Percentiles rank a stretch among this genome's conserved stretches.
Evolutionary conservation across 2,329 filamentous ascomycete species (phyloP).

Genomic region (Diaporthe amygdali): DNA sequence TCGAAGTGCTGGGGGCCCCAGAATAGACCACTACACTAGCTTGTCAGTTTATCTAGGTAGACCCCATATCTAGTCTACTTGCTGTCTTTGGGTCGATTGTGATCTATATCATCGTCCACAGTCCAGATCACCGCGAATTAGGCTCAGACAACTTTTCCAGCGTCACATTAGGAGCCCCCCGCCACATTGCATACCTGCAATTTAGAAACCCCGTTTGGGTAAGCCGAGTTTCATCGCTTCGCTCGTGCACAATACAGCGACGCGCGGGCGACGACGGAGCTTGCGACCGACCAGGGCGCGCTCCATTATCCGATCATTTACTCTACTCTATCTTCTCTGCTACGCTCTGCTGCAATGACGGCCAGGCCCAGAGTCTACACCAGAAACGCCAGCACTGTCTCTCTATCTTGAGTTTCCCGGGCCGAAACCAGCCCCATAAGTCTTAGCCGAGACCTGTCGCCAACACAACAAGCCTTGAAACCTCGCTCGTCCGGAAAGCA

Average conservation of each 20-base stretch:
- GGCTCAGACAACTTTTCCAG: background rate
- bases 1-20: too few relatives aligned
- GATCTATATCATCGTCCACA: background rate
- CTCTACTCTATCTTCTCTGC: background rate
- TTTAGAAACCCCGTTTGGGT: background rate
- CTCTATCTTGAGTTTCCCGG: background rate
- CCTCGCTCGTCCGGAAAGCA: background rate
- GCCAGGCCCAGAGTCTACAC: background rate
- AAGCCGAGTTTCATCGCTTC: slow-evolving; percentile 1
- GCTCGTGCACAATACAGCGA: background rate
- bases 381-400: background rate
- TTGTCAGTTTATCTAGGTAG: background rate
- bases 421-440: background rate
- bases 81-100: background rate
- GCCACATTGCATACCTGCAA: background rate
- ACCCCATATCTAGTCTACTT: background rate
- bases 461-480: background rate
- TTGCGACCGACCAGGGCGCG: background rate
- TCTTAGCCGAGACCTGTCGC: background rate
- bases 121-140: too few relatives aligned
- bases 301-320: background rate
- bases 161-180: background rate
- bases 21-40: too few relatives aligned
- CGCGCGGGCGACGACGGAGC: background rate
- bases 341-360: background rate